A percentile compares a stretch with the other conserved stretches of the same genome.
Conservation (phyloP, 164 flowering plant genomes). For the Taxillus chinensis region DNA sequence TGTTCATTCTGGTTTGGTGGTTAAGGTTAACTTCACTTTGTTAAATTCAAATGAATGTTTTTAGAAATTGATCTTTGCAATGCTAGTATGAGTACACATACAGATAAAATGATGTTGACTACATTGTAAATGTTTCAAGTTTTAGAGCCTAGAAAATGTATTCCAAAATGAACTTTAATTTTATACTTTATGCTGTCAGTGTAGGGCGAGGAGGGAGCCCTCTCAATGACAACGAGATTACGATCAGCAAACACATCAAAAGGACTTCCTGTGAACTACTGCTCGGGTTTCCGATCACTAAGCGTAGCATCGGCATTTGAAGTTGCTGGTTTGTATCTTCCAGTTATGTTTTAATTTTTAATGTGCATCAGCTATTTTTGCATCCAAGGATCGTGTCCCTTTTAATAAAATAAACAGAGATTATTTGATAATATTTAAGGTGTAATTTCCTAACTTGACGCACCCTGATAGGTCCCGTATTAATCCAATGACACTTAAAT, state of each 20-base stretch:
- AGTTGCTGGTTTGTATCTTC: constrained; percentile 51
- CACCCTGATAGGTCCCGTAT: too few species aligned
- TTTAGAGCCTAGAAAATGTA: too few species aligned
- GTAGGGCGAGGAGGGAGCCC: constrained; percentile 99
- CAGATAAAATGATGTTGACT: too few species aligned
- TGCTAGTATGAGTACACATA: neutral
- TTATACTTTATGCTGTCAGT: constrained; percentile 7
- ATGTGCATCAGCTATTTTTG: too few species aligned
- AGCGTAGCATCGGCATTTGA: constrained; percentile 32
- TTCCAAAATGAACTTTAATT: neutral
- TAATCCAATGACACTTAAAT: too few species aligned
- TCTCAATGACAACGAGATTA: constrained; percentile 87
- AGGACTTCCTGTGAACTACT: constrained; percentile 93
- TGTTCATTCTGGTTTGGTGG: constrained; percentile 90
- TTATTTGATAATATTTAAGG: neutral
- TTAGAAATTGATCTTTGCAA: too few species aligned
- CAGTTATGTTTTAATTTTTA: neutral
- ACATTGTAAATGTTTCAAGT: too few species aligned
- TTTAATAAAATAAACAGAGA: neutral
- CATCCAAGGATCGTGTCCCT: neutral
- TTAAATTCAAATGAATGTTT: too few species aligned
- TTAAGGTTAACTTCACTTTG: constrained; percentile 48
- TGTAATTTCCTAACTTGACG: too few species aligned
- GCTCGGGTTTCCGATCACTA: constrained; percentile 84
- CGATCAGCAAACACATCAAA: constrained; percentile 51